Evolutionary conservation across 2,329 filamentous ascomycete species (phyloP), one percentile per base, ranked within the genome.

Genomic region (Chaetomium olivaceum): DNA sequence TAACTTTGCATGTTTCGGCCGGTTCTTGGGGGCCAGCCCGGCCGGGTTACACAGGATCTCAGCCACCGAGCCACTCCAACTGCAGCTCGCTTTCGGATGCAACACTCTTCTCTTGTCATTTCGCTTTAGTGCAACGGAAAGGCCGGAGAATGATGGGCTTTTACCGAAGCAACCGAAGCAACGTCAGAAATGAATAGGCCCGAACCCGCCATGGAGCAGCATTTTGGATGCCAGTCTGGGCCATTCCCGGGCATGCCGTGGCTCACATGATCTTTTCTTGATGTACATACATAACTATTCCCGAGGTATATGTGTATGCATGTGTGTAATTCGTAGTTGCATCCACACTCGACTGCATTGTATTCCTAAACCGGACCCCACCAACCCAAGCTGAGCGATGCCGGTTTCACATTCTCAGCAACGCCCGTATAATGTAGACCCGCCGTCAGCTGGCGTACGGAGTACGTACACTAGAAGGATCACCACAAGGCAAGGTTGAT

Each of bases 371-470:
- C 46, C n/a, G 21, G 46, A 48, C 46, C 46, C n/a, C 46, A 48
- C 46, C 19, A 9, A 48, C 7, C 21, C 46, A 48, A 11, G 46
- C 46, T 12, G 46, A 48, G 21, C 46, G 46, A n/a, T 12, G 46
- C 46, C 4, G n/a, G 46, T 23, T 21, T 48, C 46, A 23, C 21
- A 23, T 48, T 21, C n/a, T 48, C 21, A 21, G n/a, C 46, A 48
- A n/a, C n/a, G 21, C n/a, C n/a, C 48, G 3, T 21, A 50, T 4
- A 7, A 3, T 2, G 3, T 7, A 33, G 52, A 39, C n/a, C 27
- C 56, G 61, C 61, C 50, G 61, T 63, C 27, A 58, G 61, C 23
- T 39, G 61, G 43, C 51, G n/a, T n/a, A 43, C 12, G 33, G 3
- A 29, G 27, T 29, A 29, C 27, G 6, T 36, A 36, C 31, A 33